Base-by-base conservation (phyloP, 2,329 filamentous ascomycete genomes). In the Cylindrodendrum hubeiense region DNA sequence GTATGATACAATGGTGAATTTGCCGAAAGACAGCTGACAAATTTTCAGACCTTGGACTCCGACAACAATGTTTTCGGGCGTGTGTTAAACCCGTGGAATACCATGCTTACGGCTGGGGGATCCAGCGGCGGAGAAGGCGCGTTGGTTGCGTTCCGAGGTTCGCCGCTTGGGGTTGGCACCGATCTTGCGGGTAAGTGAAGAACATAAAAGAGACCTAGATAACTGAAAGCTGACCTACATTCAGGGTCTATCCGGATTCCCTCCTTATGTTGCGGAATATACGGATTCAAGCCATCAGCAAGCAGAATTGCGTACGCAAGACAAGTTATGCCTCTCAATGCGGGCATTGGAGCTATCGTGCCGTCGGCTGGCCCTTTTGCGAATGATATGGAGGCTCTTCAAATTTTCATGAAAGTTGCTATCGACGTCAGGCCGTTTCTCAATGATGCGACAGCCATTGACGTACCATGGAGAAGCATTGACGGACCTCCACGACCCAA, bases 51-150 rank as follows among this genome's bases (percentile, higher is more conserved):
- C 2, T 46, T 50, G 0, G 67, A 68, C 8, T 68, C 67, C 1
- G 58, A 68, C 3, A 68, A 69, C 67, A 90, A 92, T 68, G 75
- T 90, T 26, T 87, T 86, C 65, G 88, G 88, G 2, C 83, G 86
- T 21, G 85, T 85, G 0, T 76, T 90, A 37, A 91, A 90, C 68
- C 89, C 90, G 0, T 77, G 83, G 54, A 89, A 90, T 61, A 81
- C 86, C 2, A 79, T 81, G 19, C 80, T 88, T 24, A 87, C 85
- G 0, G 85, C 87, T 0, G 90, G 90, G 4, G 90, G 90, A 3
- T 86, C 84, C 3, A 87, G 86, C 0, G 90, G 90, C 15, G 90
- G 90, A 2, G 76, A 78, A 43, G 76, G 71, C 1, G 77, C 78
- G 2, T 60, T 81, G 2, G 59, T 81, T 15, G 76, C 76, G 1